Percentiles rank a stretch among this genome's conserved stretches.
These are phyloP conservation scores for Chaetomium sp. DNA, from an alignment of 2,329 filamentous ascomycete species.

Conservation along the genomic window DNA sequence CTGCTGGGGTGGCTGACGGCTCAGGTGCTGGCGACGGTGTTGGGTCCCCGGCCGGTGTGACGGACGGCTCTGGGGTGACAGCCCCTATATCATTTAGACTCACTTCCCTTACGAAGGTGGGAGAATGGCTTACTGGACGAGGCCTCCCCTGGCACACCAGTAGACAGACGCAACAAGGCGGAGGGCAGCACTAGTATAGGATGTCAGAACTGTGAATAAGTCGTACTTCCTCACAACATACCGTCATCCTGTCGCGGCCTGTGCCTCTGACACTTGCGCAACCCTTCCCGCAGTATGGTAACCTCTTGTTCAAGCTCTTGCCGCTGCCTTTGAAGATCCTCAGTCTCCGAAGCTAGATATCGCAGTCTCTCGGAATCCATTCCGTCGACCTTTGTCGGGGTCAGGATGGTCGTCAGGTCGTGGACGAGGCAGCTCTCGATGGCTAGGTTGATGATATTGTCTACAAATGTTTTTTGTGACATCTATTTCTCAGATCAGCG, in stretches of 20 bases:
- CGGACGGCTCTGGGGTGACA: neutral
- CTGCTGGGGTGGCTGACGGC: neutral
- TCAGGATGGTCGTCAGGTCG: conserved; percentile 47
- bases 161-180: neutral
- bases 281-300: conserved; percentile 28
- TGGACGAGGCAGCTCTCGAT: conserved; percentile 52
- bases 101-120: neutral
- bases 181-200: neutral
- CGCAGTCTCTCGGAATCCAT: conserved; percentile 40
- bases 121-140: neutral
- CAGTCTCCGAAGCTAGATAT: conserved; percentile 40
- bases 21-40: neutral
- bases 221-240: neutral
- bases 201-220: neutral
- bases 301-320: conserved; percentile 24
- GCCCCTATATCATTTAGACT: neutral
- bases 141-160: neutral
- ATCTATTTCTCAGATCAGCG: too few species aligned
- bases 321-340: conserved; percentile 31
- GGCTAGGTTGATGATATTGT: conserved; percentile 52
- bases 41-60: neutral
- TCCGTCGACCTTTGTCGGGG: conserved; percentile 40
- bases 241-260: conserved; percentile 6
- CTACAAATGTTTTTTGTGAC: conserved; percentile 48
- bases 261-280: conserved; percentile 32